A percentile compares a stretch with the other conserved stretches of the same genome.
Conservation (phyloP, 768 basidiomycete species). For the Lyophyllum semitale region DNA sequence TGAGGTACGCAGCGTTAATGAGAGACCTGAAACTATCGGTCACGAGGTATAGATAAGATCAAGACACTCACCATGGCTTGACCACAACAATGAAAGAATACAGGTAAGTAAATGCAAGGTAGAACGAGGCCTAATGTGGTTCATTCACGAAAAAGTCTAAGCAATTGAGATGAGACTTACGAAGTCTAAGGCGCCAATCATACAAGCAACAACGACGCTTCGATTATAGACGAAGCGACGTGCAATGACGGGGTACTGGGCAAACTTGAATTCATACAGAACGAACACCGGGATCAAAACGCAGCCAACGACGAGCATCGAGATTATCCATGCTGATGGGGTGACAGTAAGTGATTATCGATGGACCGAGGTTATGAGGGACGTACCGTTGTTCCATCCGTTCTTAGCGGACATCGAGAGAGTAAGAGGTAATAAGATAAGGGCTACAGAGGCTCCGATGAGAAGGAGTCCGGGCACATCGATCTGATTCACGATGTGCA, state of each 20-base stretch:
- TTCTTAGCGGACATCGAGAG: slow-evolving; percentile 39
- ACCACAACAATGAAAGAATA: slow-evolving; percentile 65
- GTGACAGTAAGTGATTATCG: no score
- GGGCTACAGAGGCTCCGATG: slow-evolving; percentile 46
- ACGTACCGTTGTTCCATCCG: no score
- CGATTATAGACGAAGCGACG: no score
- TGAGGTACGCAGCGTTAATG: slow-evolving; percentile 64
- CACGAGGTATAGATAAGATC: not conserved
- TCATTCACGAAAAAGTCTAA: not conserved
- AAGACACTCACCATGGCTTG: slow-evolving; percentile 42
- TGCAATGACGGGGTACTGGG: no score
- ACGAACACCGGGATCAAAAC: no score
- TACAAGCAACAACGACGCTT: no score
- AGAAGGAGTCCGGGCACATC: slow-evolving; percentile 55
- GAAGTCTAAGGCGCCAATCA: no score
- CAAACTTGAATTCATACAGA: no score
- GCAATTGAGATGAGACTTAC: slow-evolving; percentile 13
- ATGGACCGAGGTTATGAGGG: slow-evolving; percentile 1
- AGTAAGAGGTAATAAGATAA: slow-evolving; percentile 56
- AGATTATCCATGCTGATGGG: slow-evolving; percentile 49
- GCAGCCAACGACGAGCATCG: no score
- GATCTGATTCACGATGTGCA: slow-evolving; percentile 33
- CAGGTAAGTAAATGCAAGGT: slow-evolving; percentile 74
- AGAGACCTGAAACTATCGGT: slow-evolving; percentile 48
- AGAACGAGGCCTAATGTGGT: slow-evolving; percentile 54